Base-by-base conservation (phyloP, 2,329 filamentous ascomycete genomes). In the Apiospora sp. region DNA sequence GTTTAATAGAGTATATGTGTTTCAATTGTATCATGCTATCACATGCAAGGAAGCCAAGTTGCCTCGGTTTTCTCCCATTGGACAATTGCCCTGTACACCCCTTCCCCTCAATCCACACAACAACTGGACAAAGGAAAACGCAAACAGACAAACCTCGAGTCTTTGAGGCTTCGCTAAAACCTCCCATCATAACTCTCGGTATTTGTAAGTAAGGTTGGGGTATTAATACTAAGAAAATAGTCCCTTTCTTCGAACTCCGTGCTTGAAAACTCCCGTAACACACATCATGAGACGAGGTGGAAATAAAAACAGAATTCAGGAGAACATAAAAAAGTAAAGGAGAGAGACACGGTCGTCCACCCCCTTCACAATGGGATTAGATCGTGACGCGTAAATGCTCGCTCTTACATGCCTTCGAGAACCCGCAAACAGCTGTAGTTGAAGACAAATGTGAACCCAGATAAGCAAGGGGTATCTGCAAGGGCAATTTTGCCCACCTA, bases 151-250 rank as follows among this genome's bases (percentile, higher is more conserved):
- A 8, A 44, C 41, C 37, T 49, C 16, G 43, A 30, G 24, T 16
- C 51, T 19, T 49, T 64, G 24, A 54, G 24, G 19, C 44, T 46
- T 13, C 37, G 30, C 37, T 71, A n/a, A 41, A 41, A 64, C 34
- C 58, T 41, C 30, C 58, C 6, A 64, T 64, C 58, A 41, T 7
- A 41, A 22, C 34, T 64, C 58, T 64, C 58, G 34, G 41, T 10
- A n/a, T n/a, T 19, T 64, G 58, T 64, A 64, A 41, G 30, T 61
- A 34, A 41, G 30, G 19, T 22, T 22, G 30, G 54, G 58, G 58
- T 64, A 64, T 64, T 64, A 64, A 64, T 64, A 64, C 34, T 64
- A 22, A 41, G 58, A 64, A 64, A 30, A 41, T 64, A n/a, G 34
- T 41, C 58, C 58, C 58, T 64, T 37, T 64, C 58, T 64, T 64